Conservation (phyloP, 176 grass and related monocot species). For the Oryza brachyantha region DNA sequence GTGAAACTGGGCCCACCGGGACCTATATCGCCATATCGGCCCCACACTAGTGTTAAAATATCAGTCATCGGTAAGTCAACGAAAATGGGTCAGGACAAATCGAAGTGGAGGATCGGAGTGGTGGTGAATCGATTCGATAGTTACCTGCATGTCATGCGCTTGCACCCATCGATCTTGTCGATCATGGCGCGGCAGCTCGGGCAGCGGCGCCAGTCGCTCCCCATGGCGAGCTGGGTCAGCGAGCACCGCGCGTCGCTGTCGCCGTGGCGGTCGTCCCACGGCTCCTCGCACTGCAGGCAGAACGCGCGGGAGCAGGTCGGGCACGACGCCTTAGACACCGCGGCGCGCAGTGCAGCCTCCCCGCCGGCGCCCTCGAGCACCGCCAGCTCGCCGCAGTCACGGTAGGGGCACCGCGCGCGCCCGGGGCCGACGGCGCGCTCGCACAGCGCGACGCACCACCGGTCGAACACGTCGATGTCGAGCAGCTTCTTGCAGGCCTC, state of each 20-base stretch:
- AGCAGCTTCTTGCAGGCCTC: constrained; percentile 48
- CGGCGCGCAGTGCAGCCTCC: not conserved
- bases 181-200: constrained; percentile 44
- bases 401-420: constrained; percentile 30
- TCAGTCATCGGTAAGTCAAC: too few species aligned
- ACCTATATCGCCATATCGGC: too few species aligned
- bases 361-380: constrained; percentile 3
- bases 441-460: constrained; percentile 45
- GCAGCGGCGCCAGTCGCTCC: constrained; percentile 27
- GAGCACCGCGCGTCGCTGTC: not conserved
- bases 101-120: not conserved
- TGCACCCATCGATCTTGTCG: constrained; percentile 34
- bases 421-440: constrained; percentile 29
- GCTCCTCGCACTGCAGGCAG: constrained; percentile 41
- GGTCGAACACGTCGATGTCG: constrained; percentile 46
- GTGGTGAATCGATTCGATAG: not conserved
- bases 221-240: constrained; percentile 22
- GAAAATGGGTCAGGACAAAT: too few species aligned
- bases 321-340: not conserved
- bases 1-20: too few species aligned
- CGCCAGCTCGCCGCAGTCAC: constrained; percentile 25
- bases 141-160: constrained; percentile 37
- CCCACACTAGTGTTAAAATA: too few species aligned
- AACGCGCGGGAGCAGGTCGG: constrained; percentile 11
- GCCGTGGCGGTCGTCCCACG: constrained; percentile 25